These are phyloP conservation scores for Trichocladium antarcticum DNA, from an alignment of 495 filamentous ascomycete species.

Conservation along the genomic window DNA sequence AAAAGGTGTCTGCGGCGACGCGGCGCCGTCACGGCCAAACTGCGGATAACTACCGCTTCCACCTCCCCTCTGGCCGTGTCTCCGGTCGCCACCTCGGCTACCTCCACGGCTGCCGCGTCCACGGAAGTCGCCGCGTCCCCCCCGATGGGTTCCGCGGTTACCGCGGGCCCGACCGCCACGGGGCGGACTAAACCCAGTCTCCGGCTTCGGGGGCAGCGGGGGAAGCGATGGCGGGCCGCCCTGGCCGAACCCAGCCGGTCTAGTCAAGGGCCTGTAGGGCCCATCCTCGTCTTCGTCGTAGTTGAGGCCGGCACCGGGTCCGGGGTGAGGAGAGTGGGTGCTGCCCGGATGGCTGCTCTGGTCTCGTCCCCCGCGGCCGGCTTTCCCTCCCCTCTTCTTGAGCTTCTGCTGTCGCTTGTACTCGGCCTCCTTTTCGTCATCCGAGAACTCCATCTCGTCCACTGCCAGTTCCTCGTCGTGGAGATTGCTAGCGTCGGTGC, in stretches of 20 bases:
- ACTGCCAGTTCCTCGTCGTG: conserved; percentile 85
- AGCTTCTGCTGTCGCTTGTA: conserved; percentile 53
- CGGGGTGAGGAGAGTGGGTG: conserved; percentile 19
- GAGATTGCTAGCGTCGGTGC: conserved; percentile 84
- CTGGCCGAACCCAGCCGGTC: conserved; percentile 46
- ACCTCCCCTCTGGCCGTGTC: conserved; percentile 10
- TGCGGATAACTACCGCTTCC: conserved; percentile 2
- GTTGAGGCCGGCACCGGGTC: conserved; percentile 20
- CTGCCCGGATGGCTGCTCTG: conserved; percentile 22
- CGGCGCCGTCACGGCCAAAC: conserved; percentile 1
- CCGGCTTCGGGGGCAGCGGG: conserved; percentile 28
- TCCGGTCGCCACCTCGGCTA: conserved; percentile 22
- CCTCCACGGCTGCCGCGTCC: conserved; percentile 24
- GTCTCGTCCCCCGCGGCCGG: conserved; percentile 1
- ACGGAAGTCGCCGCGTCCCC: conserved; percentile 29
- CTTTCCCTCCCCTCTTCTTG: conserved; percentile 43
- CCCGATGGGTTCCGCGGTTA: conserved; percentile 28
- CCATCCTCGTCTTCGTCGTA: conserved; percentile 57
- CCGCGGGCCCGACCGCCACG: conserved; percentile 11
- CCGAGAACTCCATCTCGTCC: conserved; percentile 86
- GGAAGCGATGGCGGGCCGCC: conserved; percentile 31
- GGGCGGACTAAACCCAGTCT: conserved; percentile 9
- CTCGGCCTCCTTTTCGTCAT: conserved; percentile 86
- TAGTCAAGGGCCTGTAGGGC: conserved; percentile 55
- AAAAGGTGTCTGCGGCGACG: conserved; percentile 4